Conservation (phyloP, 306 rosid genomes). For the Canavalia ensiformis region DNA sequence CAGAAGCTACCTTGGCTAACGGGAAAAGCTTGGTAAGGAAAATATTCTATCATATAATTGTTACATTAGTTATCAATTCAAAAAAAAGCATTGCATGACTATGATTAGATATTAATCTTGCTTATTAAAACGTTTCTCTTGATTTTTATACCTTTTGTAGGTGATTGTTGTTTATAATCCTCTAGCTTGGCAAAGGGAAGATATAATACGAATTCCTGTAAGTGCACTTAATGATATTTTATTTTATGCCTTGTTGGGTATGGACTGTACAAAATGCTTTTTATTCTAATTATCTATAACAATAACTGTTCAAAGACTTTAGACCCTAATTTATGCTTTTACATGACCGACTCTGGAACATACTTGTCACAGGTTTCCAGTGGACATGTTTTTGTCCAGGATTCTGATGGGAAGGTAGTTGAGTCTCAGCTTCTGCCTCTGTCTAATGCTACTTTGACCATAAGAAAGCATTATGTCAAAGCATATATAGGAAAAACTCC, state of each 20-base stretch:
- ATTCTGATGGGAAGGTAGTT: slow-evolving; percentile 70
- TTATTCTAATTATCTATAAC: slow-evolving; percentile 35
- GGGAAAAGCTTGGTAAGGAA: slow-evolving; percentile 74
- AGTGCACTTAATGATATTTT: slow-evolving; percentile 48
- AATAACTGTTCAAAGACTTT: slow-evolving; percentile 20
- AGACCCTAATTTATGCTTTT: slow-evolving; percentile 33
- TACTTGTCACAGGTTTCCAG: slow-evolving; percentile 65
- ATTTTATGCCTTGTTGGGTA: background rate
- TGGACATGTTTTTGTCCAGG: slow-evolving; percentile 67
- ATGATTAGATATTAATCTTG: slow-evolving; percentile 13
- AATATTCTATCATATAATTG: slow-evolving; percentile 24
- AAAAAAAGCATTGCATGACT: slow-evolving; percentile 21
- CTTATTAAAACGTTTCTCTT: slow-evolving; percentile 28
- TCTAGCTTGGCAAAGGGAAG: slow-evolving; percentile 87
- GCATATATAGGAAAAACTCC: slow-evolving; percentile 71
- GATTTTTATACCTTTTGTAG: slow-evolving; percentile 52
- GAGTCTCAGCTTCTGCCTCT: slow-evolving; percentile 84
- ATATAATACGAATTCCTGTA: slow-evolving; percentile 83
- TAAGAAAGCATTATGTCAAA: slow-evolving; percentile 61
- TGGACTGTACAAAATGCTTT: slow-evolving; percentile 1
- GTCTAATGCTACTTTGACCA: slow-evolving; percentile 57
- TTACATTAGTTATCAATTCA: slow-evolving; percentile 6
- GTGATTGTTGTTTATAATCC: slow-evolving; percentile 84
- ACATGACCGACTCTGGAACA: slow-evolving; percentile 40
- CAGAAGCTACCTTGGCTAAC: slow-evolving; percentile 66